These are phyloP conservation scores for Coemansia sp. DNA, from an alignment of 192 early-diverging fungal species.

Conservation along the genomic window DNA sequence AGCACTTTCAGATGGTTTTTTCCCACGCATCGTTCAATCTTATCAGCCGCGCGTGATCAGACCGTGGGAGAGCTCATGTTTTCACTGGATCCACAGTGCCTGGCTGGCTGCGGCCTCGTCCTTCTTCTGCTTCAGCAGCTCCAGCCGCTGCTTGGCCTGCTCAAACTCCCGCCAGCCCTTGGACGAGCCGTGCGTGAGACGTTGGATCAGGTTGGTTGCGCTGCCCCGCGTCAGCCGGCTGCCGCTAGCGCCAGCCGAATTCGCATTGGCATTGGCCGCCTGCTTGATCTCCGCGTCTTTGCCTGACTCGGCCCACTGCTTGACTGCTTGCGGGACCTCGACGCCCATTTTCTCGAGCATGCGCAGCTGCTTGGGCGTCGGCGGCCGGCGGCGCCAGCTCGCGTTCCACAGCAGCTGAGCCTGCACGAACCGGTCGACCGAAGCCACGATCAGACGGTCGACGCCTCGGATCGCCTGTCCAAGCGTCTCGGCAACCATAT, in stretches of 20 bases:
- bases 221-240: constrained; percentile 56
- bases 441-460: constrained; percentile 57
- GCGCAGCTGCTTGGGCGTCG: constrained; percentile 51
- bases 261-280: too few species aligned
- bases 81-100: background rate
- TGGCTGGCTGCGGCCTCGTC: background rate
- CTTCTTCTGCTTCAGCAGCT: background rate
- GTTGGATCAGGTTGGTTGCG: constrained; percentile 67
- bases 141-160: background rate
- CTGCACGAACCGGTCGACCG: background rate
- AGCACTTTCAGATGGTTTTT: too few species aligned
- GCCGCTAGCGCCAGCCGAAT: background rate
- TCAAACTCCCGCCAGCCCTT: constrained; percentile 47
- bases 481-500: constrained; percentile 47
- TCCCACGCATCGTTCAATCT: too few species aligned
- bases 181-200: constrained; percentile 52
- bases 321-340: constrained; percentile 4
- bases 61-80: too few species aligned
- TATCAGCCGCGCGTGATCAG: too few species aligned
- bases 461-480: constrained; percentile 56
- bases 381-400: constrained; percentile 54
- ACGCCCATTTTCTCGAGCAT: constrained; percentile 48
- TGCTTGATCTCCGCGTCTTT: too few species aligned
- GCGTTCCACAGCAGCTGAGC: constrained; percentile 44
- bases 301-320: background rate